phyloP scores from a whole-genome alignment of 2,329 filamentous ascomycete species.

The Botryotinia narcissicola region DNA sequence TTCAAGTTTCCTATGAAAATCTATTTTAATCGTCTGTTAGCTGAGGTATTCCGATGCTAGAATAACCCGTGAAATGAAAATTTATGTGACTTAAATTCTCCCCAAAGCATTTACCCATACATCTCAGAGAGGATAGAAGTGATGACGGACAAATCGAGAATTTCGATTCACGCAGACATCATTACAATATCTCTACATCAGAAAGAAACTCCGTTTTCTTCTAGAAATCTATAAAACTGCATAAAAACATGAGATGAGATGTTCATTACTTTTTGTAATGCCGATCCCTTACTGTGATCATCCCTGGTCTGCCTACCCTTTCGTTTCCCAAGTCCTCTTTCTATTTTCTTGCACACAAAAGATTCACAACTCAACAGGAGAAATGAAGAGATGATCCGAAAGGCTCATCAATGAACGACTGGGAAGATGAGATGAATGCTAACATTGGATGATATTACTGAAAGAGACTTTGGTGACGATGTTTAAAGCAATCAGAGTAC shows the following conservation, averaged over 20 bases:
- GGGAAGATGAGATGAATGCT: neutral
- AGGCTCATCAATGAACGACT: neutral
- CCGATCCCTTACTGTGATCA: no score
- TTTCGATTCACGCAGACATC: no score
- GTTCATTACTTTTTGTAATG: neutral
- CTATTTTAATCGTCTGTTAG: neutral
- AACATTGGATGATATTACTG: neutral
- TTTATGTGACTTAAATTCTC: neutral
- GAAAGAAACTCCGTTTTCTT: neutral
- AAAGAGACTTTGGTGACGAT: no score
- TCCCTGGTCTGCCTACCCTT: neutral
- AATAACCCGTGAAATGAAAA: neutral
- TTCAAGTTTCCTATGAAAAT: fast-evolving
- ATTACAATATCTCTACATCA: neutral
- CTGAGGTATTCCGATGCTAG: neutral
- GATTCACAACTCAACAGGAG: neutral
- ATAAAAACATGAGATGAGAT: no score
- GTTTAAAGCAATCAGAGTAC: neutral
- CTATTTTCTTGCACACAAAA: no score
- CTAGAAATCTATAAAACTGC: no score
- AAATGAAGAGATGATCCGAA: neutral
- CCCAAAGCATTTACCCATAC: no score
- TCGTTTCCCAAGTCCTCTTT: neutral
- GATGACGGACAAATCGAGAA: no score
- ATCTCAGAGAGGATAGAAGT: neutral